These are phyloP conservation scores for Stenogyne calaminthoides DNA, from an alignment of 305 asterid genomes.

Conservation along the genomic window DNA sequence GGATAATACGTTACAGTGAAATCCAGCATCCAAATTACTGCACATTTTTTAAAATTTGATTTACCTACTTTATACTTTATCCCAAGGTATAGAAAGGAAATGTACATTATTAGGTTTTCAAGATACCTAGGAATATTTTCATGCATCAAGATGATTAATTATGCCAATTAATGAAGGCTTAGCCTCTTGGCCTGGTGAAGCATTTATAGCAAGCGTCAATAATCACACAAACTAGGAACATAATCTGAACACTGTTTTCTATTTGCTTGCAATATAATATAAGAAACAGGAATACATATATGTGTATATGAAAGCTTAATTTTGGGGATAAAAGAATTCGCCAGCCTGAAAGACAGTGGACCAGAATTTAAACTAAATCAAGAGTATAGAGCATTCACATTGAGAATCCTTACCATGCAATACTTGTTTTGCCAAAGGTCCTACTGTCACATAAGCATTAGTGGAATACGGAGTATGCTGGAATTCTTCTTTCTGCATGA, in stretches of 20 bases:
- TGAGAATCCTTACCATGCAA: constrained; percentile 62
- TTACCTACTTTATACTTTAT: neutral
- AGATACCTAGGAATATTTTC: neutral
- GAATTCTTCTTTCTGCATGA: constrained; percentile 91
- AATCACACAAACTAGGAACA: neutral
- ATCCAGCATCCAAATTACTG: neutral
- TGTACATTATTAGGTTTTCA: neutral
- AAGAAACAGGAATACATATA: neutral
- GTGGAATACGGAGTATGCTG: constrained; percentile 96
- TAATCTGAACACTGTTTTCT: too few relatives aligned
- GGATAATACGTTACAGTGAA: neutral
- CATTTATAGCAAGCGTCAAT: too few relatives aligned
- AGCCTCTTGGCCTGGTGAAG: too few relatives aligned
- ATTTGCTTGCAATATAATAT: neutral
- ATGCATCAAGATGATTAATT: constrained; percentile 7
- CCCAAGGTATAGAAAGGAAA: constrained; percentile 10
- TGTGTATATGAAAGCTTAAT: neutral
- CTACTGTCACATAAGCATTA: constrained; percentile 85
- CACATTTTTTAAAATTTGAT: neutral
- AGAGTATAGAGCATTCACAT: constrained; percentile 7
- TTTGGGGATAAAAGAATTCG: neutral
- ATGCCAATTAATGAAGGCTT: neutral
- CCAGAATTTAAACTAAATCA: neutral
- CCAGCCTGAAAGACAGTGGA: neutral
- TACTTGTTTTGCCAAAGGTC: constrained; percentile 80